Conservation (phyloP, 495 filamentous ascomycete genomes). For the Patellaria atrata region DNA sequence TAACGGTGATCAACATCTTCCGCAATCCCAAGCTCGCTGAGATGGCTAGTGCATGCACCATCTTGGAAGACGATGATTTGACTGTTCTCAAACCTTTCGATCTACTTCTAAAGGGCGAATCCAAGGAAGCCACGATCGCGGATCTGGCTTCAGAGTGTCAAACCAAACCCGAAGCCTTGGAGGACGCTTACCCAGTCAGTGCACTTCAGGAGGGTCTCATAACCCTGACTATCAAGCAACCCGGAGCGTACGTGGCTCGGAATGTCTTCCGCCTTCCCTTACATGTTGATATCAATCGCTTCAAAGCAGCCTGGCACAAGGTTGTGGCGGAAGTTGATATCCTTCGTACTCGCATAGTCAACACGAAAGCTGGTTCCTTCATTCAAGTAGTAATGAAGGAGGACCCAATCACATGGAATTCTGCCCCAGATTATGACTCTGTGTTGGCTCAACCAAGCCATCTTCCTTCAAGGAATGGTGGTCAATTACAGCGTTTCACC, state of each 20-base stretch:
- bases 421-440: conserved; percentile 5
- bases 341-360: conserved; percentile 31
- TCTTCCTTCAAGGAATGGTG: conserved; percentile 6
- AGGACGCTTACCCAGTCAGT: conserved; percentile 45
- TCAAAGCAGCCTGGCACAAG: conserved; percentile 35
- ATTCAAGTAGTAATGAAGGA: conserved; percentile 17
- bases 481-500: conserved; percentile 10
- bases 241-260: conserved; percentile 29
- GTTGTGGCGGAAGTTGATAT: conserved; percentile 23
- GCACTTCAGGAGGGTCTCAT: conserved; percentile 39
- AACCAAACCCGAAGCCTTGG: conserved; percentile 30
- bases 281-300: conserved; percentile 27
- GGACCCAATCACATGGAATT: conserved; percentile 14
- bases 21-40: conserved; percentile 32
- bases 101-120: conserved; percentile 25
- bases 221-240: conserved; percentile 29
- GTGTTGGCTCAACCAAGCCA: conserved; percentile 2
- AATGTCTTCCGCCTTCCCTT: conserved; percentile 31
- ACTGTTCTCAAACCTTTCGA: conserved; percentile 36
- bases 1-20: conserved; percentile 37
- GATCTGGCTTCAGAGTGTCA: conserved; percentile 34
- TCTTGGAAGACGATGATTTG: conserved; percentile 3
- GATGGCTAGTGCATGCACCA: conserved; percentile 26
- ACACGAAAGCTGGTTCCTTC: conserved; percentile 12
- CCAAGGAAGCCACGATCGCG: conserved; percentile 25